Conservation (phyloP, 176 grass and related monocot genomes). For the Zea luxurians region DNA sequence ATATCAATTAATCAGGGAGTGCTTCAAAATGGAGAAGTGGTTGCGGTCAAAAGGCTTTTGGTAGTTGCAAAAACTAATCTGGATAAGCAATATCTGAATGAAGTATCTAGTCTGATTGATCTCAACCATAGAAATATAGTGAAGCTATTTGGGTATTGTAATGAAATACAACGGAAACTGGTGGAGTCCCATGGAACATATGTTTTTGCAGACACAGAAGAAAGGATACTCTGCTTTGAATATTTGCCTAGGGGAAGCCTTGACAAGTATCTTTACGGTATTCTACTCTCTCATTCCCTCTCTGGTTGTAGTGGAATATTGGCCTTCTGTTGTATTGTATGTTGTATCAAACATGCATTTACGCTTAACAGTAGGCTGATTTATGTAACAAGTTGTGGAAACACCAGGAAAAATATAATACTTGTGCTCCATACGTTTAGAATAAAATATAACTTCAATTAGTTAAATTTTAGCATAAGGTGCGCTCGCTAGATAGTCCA, state of each 20-base stretch:
- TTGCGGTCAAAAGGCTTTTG: slow-evolving; percentile 35
- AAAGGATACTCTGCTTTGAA: slow-evolving; percentile 37
- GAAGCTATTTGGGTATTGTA: slow-evolving; percentile 25
- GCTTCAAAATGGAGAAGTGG: background rate
- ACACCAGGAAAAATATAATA: background rate
- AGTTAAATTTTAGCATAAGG: background rate
- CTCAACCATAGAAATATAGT: slow-evolving; percentile 35
- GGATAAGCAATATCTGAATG: slow-evolving; percentile 27
- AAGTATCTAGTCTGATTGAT: slow-evolving; percentile 8
- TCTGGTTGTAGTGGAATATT: background rate
- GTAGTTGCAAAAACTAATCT: background rate
- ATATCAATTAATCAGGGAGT: slow-evolving; percentile 17
- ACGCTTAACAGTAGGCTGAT: background rate
- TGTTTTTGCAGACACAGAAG: background rate
- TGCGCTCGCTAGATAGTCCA: background rate
- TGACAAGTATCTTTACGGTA: slow-evolving; percentile 36
- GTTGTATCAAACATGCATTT: background rate
- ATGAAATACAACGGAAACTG: slow-evolving; percentile 7
- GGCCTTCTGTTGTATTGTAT: background rate
- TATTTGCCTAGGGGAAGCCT: slow-evolving; percentile 34
- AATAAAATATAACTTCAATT: background rate
- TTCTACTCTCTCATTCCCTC: background rate
- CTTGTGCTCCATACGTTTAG: background rate
- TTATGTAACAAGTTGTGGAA: background rate
- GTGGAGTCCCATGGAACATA: background rate